Conservation (phyloP, 2,329 filamentous ascomycete genomes). For the Raffaelea ambrosiae region DNA sequence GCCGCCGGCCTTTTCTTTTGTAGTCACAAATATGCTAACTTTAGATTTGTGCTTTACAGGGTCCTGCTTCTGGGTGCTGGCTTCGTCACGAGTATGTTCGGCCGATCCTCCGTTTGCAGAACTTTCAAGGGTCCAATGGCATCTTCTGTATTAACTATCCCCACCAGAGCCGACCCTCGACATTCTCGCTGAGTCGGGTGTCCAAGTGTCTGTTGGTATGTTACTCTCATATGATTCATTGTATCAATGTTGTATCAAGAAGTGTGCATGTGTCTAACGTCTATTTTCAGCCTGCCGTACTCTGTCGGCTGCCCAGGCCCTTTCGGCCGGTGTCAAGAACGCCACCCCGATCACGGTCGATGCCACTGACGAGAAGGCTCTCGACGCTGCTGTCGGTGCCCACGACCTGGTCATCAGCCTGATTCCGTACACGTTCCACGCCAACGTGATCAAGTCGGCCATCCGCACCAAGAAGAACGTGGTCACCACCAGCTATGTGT, state of each 20-base stretch:
- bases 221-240: neutral
- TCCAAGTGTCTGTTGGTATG: constrained; percentile 58
- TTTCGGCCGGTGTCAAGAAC: constrained; percentile 63
- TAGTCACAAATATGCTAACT: neutral
- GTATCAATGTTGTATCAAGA: neutral
- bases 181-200: constrained; percentile 50
- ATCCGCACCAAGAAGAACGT: constrained; percentile 94
- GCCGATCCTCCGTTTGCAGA: no score
- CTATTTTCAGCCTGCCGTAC: constrained; percentile 69
- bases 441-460: constrained; percentile 82
- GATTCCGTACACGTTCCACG: constrained; percentile 90
- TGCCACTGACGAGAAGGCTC: constrained; percentile 64
- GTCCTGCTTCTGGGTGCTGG: constrained; percentile 42
- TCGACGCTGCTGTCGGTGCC: constrained; percentile 74
- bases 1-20: neutral
- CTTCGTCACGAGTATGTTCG: constrained; percentile 47
- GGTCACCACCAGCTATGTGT: constrained; percentile 90
- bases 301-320: constrained; percentile 65
- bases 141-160: no score
- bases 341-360: constrained; percentile 75
- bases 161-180: constrained; percentile 50
- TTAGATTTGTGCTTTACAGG: constrained; percentile 16
- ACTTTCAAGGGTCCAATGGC: no score
- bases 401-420: constrained; percentile 71
- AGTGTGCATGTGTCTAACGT: no score